Evolutionary conservation across 73 alveolate species (phyloP).

Genomic region (Stentor roeselii): DNA sequence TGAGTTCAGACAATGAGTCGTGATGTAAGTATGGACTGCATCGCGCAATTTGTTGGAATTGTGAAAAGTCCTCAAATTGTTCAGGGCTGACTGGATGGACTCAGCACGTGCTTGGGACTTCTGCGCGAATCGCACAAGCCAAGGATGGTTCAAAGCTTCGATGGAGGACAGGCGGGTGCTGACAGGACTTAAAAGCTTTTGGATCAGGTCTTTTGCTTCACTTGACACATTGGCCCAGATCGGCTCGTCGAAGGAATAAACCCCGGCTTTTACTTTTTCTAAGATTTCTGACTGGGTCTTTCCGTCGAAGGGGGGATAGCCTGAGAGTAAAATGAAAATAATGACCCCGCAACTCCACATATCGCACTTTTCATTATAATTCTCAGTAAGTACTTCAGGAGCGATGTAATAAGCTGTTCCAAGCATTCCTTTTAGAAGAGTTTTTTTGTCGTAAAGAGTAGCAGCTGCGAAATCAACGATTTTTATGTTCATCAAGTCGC

Average conservation of each 20-base stretch:
- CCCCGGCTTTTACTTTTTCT: slow-evolving; percentile 31
- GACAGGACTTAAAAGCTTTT: too few relatives aligned
- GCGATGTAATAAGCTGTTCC: slow-evolving; percentile 28
- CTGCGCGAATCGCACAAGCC: not conserved
- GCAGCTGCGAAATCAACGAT: slow-evolving; percentile 27
- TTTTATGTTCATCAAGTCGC: not conserved
- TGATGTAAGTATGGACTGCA: slow-evolving; percentile 22
- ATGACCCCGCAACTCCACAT: not conserved
- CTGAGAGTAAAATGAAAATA: not conserved
- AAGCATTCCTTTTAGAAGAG: slow-evolving; percentile 4
- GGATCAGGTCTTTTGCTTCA: too few relatives aligned
- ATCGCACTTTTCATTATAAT: slow-evolving; percentile 14
- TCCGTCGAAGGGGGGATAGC: slow-evolving; percentile 21
- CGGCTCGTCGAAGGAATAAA: slow-evolving; percentile 8
- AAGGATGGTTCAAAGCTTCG: not conserved
- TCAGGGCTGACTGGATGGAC: not conserved
- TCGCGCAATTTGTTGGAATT: not conserved
- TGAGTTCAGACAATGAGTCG: slow-evolving; percentile 14
- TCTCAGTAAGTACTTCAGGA: not conserved
- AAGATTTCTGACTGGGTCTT: slow-evolving; percentile 23
- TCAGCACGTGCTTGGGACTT: not conserved
- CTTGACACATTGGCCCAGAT: too few relatives aligned
- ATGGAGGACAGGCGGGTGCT: not conserved
- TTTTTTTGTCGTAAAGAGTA: not conserved
- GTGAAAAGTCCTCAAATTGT: not conserved